Evolutionary conservation across 179 eudicot species (phyloP), one percentile per base, ranked within the genome.

Genomic region (Vitellaria paradoxa): DNA sequence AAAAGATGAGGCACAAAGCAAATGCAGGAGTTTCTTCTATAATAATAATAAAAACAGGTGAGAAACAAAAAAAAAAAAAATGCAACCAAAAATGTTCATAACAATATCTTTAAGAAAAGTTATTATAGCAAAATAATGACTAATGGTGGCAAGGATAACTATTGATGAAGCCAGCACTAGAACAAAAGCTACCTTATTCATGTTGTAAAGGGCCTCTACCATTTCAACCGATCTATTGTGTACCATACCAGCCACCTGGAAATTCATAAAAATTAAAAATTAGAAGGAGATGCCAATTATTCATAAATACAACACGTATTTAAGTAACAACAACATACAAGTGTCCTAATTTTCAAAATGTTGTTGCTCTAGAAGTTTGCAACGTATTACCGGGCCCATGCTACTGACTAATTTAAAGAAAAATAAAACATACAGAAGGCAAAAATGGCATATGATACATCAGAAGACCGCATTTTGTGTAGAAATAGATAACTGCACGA

Each of bases 201-300:
- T 87, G 70, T 68, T 83, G 82, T 87, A 85, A 69, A 89, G 87
- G 18, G 89, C 90, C 82, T 87, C 90, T 72, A 89, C 85, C 90
- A 85, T 89, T 26, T 85, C 87, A 21, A 75, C 50, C 50, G 90
- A 85, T 81, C 92, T 82, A 76, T 87, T 81, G 9, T 81, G 86
- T 78, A 89, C 72, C 64, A 46, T 21, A 42, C 47, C 46, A 5
- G 89, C 87, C 71, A 89, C 89, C 92, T 89, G 84, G 24, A 83
- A 82, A 77, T 64, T 37, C 56, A 70, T 9, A 75, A 37, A 30
- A 46, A 64, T 47, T 46, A 61, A 30, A 13, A 30, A 56, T 65
- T 21, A 76, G 60, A 52, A 53, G 63, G 56, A 55, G 49, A 26
- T 56, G 46, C 20, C 49, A 76, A 15, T n/a, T 52, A 17, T 47